These are phyloP conservation scores for Fusarium sp. DNA, from an alignment of 2,329 filamentous ascomycete species.

Conservation along the genomic window DNA sequence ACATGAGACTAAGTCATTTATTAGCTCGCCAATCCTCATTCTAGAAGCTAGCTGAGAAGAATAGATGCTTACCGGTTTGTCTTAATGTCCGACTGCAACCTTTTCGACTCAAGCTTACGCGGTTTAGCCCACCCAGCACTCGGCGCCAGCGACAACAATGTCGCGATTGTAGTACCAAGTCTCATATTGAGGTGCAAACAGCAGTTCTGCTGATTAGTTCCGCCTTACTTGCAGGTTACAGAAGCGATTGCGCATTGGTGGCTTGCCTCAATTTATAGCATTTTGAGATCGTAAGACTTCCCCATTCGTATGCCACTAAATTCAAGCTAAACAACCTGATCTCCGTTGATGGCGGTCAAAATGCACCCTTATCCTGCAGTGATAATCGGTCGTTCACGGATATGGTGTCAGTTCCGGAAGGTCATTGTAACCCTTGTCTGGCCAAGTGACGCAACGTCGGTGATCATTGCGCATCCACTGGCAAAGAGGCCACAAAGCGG, in stretches of 20 bases:
- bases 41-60: no score
- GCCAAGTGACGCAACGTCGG: slow-evolving; percentile 1
- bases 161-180: slow-evolving; percentile 13
- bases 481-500: background rate
- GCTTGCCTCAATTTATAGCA: slow-evolving; percentile 4
- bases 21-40: no score
- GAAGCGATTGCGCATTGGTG: no score
- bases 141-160: slow-evolving; percentile 30
- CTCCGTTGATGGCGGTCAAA: background rate
- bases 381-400: slow-evolving; percentile 12
- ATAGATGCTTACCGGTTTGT: slow-evolving; percentile 19
- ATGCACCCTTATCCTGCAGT: background rate
- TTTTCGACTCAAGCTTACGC: slow-evolving; percentile 36
- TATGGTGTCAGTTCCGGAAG: slow-evolving; percentile 35
- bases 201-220: background rate
- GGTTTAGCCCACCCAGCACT: slow-evolving; percentile 18
- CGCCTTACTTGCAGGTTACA: no score
- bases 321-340: no score
- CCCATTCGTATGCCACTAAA: background rate
- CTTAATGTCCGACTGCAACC: slow-evolving; percentile 35
- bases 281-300: background rate
- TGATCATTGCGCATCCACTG: slow-evolving; percentile 1
- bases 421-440: slow-evolving; percentile 10
- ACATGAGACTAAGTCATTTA: slow-evolving; percentile 15
- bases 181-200: slow-evolving; percentile 10